These are phyloP conservation scores for Suillus alpinus DNA, from an alignment of 768 basidiomycete genomes.

Conservation along the genomic window DNA sequence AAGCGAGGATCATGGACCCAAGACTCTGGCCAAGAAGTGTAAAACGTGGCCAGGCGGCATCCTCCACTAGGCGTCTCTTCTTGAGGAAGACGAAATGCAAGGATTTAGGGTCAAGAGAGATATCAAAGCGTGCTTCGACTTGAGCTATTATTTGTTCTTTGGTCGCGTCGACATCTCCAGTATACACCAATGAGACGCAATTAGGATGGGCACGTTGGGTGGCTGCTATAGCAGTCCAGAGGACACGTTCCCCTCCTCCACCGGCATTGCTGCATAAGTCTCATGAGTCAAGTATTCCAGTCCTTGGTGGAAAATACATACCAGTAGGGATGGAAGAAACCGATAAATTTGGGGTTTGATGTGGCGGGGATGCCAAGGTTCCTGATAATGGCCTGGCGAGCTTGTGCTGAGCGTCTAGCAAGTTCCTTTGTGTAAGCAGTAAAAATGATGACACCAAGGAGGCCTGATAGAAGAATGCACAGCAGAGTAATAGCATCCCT, in stretches of 20 bases:
- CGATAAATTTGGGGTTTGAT: conserved; percentile 46
- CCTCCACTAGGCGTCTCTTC: conserved; percentile 72
- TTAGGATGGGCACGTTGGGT: conserved; percentile 67
- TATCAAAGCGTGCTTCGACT: conserved; percentile 85
- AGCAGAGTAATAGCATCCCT: conserved; percentile 6
- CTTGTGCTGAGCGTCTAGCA: conserved; percentile 18
- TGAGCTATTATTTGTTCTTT: conserved; percentile 80
- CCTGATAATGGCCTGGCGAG: conserved; percentile 20
- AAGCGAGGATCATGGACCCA: conserved; percentile 80
- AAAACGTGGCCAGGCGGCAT: conserved; percentile 81
- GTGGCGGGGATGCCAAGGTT: conserved; percentile 10
- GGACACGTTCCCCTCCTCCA: conserved; percentile 92
- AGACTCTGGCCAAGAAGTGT: conserved; percentile 90
- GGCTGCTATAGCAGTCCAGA: conserved; percentile 86
- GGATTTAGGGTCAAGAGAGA: conserved; percentile 57
- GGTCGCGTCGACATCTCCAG: conserved; percentile 77
- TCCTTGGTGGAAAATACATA: conserved; percentile 33
- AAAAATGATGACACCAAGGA: conserved; percentile 18
- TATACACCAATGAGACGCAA: conserved; percentile 79
- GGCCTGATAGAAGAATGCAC: conserved; percentile 12
- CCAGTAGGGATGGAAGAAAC: conserved; percentile 98
- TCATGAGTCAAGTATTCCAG: conserved; percentile 28
- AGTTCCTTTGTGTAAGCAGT: conserved; percentile 21
- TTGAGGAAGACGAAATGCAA: conserved; percentile 83
- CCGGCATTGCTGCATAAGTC: conserved; percentile 76